A percentile compares a stretch with the other conserved stretches of the same genome.
Conservation (phyloP, 805 yeast species). For the Lipomyces yamanashiensis region DNA sequence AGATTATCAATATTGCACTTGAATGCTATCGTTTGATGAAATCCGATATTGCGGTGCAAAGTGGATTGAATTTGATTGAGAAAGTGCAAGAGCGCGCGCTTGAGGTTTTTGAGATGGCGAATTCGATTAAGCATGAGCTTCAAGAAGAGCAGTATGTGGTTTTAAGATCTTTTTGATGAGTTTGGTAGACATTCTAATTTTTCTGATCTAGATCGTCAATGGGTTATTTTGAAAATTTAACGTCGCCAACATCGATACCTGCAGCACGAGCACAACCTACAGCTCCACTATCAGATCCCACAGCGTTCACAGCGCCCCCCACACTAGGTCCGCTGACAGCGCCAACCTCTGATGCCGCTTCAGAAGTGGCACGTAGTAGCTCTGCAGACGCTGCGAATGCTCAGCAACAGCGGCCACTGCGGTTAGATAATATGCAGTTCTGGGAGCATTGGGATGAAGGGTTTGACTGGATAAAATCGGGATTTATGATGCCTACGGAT, state of each 20-base stretch:
- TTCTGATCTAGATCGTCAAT: neutral
- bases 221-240: neutral
- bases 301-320: too few relatives aligned
- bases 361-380: neutral
- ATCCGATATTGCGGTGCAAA: slow-evolving; percentile 20
- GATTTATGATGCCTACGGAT: slow-evolving; percentile 33
- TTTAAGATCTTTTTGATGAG: neutral
- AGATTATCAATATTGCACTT: slow-evolving; percentile 33
- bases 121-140: neutral
- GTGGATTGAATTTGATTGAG: slow-evolving; percentile 30
- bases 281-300: too few relatives aligned
- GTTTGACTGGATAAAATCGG: slow-evolving; percentile 33
- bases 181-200: neutral
- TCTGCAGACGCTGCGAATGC: neutral
- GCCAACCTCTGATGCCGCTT: neutral
- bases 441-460: slow-evolving; percentile 36
- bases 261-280: too few relatives aligned
- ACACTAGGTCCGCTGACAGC: too few relatives aligned
- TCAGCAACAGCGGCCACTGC: neutral
- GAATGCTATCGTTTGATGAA: slow-evolving; percentile 35
- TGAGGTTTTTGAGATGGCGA: slow-evolving; percentile 29
- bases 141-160: neutral
- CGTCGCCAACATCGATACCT: neutral
- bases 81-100: slow-evolving; percentile 32
- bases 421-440: slow-evolving; percentile 20